A percentile compares a stretch with the other conserved stretches of the same genome.
phyloP scores from a whole-genome alignment of 106 monocot species.

The Dioscorea zingiberensis region DNA sequence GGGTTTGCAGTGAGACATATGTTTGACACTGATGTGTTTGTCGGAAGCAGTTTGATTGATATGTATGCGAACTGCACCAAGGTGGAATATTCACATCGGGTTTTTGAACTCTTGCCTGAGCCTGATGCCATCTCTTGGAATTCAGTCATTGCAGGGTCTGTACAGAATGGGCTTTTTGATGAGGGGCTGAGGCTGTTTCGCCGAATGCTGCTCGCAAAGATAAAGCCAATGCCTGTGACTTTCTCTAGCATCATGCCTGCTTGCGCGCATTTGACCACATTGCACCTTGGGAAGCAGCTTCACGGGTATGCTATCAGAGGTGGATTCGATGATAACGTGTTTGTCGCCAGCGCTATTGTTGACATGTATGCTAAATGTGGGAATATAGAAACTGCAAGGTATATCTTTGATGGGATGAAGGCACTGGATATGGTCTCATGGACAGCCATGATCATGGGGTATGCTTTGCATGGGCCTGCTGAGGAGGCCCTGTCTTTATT shows the following conservation, averaged over 20 bases:
- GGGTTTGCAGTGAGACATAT: slow-evolving; percentile 41
- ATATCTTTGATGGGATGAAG: slow-evolving; percentile 57
- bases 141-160: slow-evolving; percentile 68
- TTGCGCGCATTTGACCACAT: slow-evolving; percentile 59
- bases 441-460: slow-evolving; percentile 98
- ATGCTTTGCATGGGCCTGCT: slow-evolving; percentile 84
- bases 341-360: slow-evolving; percentile 59
- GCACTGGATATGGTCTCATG: slow-evolving; percentile 58
- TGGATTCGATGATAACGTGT: slow-evolving; percentile 44
- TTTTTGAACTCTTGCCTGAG: slow-evolving; percentile 32
- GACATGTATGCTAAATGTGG: slow-evolving; percentile 93
- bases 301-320: slow-evolving; percentile 58
- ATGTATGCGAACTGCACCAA: slow-evolving; percentile 79
- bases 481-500: slow-evolving; percentile 68
- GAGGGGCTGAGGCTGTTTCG: slow-evolving; percentile 64
- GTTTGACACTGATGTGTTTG: slow-evolving; percentile 47
- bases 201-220: slow-evolving; percentile 26
- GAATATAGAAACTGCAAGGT: slow-evolving; percentile 44
- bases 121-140: slow-evolving; percentile 71
- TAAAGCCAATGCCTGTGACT: slow-evolving; percentile 55
- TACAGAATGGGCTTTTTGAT: slow-evolving; percentile 76
- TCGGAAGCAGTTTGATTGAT: slow-evolving; percentile 78
- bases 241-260: slow-evolving; percentile 71
- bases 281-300: slow-evolving; percentile 71
- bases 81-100: slow-evolving; percentile 36